Conservation (phyloP, 1,284 basidiomycete genomes). For the Rhizoctonia solani region DNA sequence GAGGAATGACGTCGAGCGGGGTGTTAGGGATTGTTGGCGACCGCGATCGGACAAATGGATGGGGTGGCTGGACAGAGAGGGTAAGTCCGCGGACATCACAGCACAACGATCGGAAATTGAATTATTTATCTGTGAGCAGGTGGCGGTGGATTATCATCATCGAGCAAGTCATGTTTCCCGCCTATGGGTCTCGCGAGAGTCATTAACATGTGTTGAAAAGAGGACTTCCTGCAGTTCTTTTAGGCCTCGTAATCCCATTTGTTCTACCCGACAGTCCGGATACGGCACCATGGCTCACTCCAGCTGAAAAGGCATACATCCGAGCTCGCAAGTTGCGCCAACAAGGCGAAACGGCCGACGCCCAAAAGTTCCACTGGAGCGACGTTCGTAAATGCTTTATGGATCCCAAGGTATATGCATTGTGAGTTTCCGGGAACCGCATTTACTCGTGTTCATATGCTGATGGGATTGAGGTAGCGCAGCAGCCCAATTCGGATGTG, state of each 20-base stretch:
- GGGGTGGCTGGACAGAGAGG: conserved; percentile 34
- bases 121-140: conserved; percentile 8
- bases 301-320: conserved; percentile 32
- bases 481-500: conserved; percentile 36
- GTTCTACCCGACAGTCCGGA: conserved; percentile 37
- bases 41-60: conserved; percentile 36
- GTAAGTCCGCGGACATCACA: conserved; percentile 11
- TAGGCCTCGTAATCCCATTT: conserved; percentile 33
- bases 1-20: neutral
- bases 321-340: conserved; percentile 28
- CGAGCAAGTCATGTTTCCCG: conserved; percentile 22
- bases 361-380: conserved; percentile 38
- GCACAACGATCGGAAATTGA: neutral
- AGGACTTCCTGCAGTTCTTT: conserved; percentile 34
- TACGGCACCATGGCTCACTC: conserved; percentile 31
- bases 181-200: neutral
- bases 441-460: neutral
- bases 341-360: conserved; percentile 36
- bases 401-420: conserved; percentile 35
- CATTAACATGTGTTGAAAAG: conserved; percentile 2
- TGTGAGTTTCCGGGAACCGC: conserved; percentile 31
- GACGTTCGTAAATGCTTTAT: conserved; percentile 34
- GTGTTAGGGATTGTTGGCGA: conserved; percentile 36
- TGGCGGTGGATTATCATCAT: conserved; percentile 39
- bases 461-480: conserved; percentile 10